Conservation (phyloP, 1,284 basidiomycete species). For the Heterobasidion irregulare region DNA sequence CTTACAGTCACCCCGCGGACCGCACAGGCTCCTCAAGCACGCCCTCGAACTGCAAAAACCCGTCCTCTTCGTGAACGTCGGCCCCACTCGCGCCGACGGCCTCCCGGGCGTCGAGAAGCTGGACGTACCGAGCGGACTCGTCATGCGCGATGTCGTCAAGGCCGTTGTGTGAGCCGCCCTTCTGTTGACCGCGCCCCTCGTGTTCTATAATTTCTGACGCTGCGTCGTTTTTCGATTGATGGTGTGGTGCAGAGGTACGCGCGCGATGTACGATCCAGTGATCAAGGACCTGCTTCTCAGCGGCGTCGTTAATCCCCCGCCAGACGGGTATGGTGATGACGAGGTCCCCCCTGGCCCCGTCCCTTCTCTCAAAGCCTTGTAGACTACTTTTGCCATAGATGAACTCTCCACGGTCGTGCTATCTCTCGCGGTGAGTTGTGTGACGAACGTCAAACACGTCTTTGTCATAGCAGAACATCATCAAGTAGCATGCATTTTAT, state of each 20-base stretch:
- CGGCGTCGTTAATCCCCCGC: slow-evolving; percentile 44
- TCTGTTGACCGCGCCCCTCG: not conserved
- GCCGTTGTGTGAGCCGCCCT: slow-evolving; percentile 40
- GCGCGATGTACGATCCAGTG: slow-evolving; percentile 28
- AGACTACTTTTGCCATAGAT: too few relatives aligned
- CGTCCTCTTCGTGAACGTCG: slow-evolving; percentile 76
- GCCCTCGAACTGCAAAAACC: slow-evolving; percentile 71
- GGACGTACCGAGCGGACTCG: slow-evolving; percentile 59
- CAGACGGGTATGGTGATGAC: slow-evolving; percentile 17
- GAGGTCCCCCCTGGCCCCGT: not conserved
- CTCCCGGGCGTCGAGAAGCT: slow-evolving; percentile 70
- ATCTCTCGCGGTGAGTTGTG: not conserved
- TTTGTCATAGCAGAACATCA: not conserved
- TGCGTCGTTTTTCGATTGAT: not conserved
- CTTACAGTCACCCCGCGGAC: not conserved
- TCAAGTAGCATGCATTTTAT: too few relatives aligned
- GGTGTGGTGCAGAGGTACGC: slow-evolving; percentile 27
- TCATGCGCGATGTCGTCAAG: slow-evolving; percentile 58
- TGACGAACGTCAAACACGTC: not conserved
- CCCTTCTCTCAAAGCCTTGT: not conserved
- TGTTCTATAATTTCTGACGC: not conserved
- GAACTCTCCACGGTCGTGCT: too few relatives aligned
- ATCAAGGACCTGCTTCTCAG: slow-evolving; percentile 42
- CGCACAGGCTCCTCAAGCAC: slow-evolving; percentile 64
- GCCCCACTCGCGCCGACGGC: slow-evolving; percentile 79